Base-by-base conservation (phyloP, 176 grass and related monocot species). In the Luzula sylvatica region DNA sequence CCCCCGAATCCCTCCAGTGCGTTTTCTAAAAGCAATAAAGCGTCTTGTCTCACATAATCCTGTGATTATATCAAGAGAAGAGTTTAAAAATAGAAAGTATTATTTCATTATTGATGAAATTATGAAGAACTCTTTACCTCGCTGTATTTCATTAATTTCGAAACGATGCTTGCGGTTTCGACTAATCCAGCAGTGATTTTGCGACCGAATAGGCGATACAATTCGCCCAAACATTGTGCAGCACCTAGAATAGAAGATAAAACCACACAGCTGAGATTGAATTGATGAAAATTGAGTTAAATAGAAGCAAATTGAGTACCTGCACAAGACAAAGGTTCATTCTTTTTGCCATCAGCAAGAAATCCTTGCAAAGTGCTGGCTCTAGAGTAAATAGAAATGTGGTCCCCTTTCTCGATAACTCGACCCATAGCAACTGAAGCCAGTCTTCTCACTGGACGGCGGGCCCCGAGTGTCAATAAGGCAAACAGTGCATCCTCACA, bases 401-500 rank as follows among this genome's bases (percentile, higher is more conserved):
- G 74, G 61, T 98, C 92, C 24, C 92, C 92, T 74, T 80, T 98
- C 72, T 74, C 55, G 30, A 98, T 98, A 67, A 98, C 74, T 40
- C 68, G 48, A 15, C 85, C 92, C 81, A 98, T 98, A 27, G 85
- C 92, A 40, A 57, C 69, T 38, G 92, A 90, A 0, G 85, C 85
- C 46, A 98, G 64, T 3, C 85, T 72, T 27, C 85, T 75, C 56
- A 98, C 81, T 65, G 92, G 92, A 29, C 85, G 78, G 6, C 75
- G 42, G 15, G 81, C 85, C 51, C 85, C 92, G 53, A 90, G 67
- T 64, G 78, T 74, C 13, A 98, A 77, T 75, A 98, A 82, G 46
- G 85, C 79, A 50, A 79, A 87, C 26, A 98, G 85, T 55, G 92
- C 92, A 71, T 98, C 85, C 85, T 98, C 92, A 3, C 92, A 98